These are phyloP conservation scores for Starmerella sirachaensis DNA, from an alignment of 805 yeast genomes.

Conservation along the genomic window DNA sequence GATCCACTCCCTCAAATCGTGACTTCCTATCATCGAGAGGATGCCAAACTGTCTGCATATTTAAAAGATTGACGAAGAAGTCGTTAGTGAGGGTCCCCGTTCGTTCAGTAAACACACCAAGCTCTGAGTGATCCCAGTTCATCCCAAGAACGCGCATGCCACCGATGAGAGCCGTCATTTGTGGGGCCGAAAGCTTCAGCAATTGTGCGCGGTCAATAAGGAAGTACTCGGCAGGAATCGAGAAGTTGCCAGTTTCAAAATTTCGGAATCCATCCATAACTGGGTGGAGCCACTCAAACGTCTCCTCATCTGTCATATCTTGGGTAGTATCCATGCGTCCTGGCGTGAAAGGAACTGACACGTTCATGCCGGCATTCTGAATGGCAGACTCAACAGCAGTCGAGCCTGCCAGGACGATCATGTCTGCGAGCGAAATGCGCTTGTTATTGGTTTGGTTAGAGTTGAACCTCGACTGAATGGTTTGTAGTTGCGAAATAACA, in stretches of 20 bases:
- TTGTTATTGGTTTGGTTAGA: conserved; percentile 3
- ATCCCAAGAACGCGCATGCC: conserved; percentile 16
- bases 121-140: conserved; percentile 17
- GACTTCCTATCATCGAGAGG: conserved; percentile 16
- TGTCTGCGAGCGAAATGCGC: conserved; percentile 17
- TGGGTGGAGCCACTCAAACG: conserved; percentile 20
- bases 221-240: conserved; percentile 16
- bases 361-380: conserved; percentile 10
- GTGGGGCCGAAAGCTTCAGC: conserved; percentile 16
- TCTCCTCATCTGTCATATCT: conserved; percentile 14
- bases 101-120: conserved; percentile 16
- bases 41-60: conserved; percentile 15
- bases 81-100: conserved; percentile 15
- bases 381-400: conserved; percentile 18
- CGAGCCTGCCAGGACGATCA: conserved; percentile 17
- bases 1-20: conserved; percentile 17
- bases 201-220: conserved; percentile 19
- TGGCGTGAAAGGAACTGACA: conserved; percentile 17
- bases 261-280: conserved; percentile 21
- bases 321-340: conserved; percentile 17
- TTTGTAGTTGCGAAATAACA: conserved; percentile 9
- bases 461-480: conserved; percentile 13
- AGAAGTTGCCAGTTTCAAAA: conserved; percentile 17
- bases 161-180: conserved; percentile 18
- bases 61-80: conserved; percentile 17